Percentiles rank a stretch among this genome's conserved stretches.
Evolutionary conservation across 139 green algal genomes (phyloP).

Genomic region (Closterium sp.): DNA sequence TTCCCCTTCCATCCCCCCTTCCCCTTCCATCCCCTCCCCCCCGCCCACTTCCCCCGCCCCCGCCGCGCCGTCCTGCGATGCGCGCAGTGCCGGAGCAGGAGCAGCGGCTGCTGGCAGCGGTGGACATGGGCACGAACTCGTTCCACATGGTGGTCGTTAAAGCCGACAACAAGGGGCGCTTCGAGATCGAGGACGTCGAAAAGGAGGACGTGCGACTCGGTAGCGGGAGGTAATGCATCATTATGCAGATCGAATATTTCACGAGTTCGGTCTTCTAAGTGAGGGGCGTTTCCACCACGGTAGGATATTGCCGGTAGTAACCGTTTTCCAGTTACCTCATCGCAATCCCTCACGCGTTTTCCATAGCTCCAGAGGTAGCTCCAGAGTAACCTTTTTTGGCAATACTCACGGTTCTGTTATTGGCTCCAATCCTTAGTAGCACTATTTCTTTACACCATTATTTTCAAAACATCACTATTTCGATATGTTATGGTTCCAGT

Average conservation of each 20-base stretch:
- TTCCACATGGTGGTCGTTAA: slow-evolving; percentile 55
- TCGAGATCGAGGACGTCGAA: slow-evolving; percentile 43
- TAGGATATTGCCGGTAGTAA: no score
- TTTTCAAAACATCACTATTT: no score
- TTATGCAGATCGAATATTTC: no score
- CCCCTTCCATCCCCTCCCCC: background rate
- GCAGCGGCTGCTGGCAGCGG: slow-evolving; percentile 29
- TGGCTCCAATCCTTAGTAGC: background rate
- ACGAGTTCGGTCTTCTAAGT: no score
- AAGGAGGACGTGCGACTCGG: slow-evolving; percentile 46
- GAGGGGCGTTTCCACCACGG: no score
- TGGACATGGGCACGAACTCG: slow-evolving; percentile 52
- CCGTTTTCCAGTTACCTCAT: no score
- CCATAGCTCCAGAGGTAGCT: no score
- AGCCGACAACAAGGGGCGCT: slow-evolving; percentile 22
- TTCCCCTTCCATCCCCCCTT: background rate
- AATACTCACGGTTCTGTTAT: background rate
- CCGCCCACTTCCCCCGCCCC: background rate
- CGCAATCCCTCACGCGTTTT: no score
- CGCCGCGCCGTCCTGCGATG: no score
- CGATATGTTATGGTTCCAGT: no score
- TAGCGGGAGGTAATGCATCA: slow-evolving; percentile 9
- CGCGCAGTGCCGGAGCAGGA: background rate
- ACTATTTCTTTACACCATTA: no score
- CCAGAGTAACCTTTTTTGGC: background rate